These are phyloP conservation scores for Geranium incanum DNA, from an alignment of 441 rosid species.

Conservation along the genomic window DNA sequence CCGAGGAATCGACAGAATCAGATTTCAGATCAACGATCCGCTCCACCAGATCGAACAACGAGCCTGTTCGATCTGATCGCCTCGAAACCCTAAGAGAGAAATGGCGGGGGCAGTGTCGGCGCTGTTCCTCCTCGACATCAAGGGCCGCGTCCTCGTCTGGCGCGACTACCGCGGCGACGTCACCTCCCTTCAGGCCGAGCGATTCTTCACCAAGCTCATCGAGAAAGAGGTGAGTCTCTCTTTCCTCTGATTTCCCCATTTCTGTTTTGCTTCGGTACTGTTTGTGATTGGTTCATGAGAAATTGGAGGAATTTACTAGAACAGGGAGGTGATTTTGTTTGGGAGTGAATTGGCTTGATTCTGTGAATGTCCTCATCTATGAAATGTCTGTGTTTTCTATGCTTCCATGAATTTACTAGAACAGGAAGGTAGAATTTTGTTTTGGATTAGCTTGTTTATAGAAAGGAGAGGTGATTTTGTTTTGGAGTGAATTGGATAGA, in stretches of 20 bases:
- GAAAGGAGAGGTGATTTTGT: too few species aligned
- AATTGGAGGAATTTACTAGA: neutral
- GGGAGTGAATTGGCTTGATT: neutral
- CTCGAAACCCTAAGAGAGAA: constrained; percentile 9
- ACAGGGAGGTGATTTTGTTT: too few species aligned
- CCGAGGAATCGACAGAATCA: neutral
- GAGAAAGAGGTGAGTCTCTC: constrained; percentile 64
- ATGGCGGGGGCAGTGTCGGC: constrained; percentile 99
- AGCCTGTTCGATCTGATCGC: constrained; percentile 23
- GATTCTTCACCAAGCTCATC: constrained; percentile 91
- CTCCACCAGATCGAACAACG: neutral
- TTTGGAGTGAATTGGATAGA: too few species aligned
- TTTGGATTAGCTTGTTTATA: neutral
- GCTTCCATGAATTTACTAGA: neutral
- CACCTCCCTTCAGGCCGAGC: constrained; percentile 80
- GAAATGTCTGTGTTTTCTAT: too few species aligned
- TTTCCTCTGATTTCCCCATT: neutral
- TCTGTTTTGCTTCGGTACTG: neutral
- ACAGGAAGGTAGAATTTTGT: neutral
- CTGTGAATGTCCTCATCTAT: too few species aligned
- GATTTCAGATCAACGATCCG: neutral
- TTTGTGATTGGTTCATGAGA: neutral
- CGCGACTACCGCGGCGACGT: constrained; percentile 98
- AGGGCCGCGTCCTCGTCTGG: constrained; percentile 94
- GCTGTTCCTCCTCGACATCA: constrained; percentile 86